Evolutionary conservation across 345 rosid species (phyloP), one percentile per base, ranked within the genome.

Genomic region (Moricandia moricandioides): DNA sequence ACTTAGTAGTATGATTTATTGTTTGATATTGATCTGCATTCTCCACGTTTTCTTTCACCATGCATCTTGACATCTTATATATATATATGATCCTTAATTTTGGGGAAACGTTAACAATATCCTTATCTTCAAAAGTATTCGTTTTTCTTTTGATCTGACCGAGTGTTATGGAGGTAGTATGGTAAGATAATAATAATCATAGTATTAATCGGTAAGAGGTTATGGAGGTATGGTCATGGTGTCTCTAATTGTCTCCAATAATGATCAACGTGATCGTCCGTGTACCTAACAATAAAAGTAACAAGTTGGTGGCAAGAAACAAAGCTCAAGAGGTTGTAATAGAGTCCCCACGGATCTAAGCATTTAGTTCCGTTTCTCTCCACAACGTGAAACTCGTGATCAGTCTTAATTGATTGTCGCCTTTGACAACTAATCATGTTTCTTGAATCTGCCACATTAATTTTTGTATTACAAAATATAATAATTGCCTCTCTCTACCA

Each of bases 61-160:
- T 29, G 31, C 37, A 33, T 67, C 27, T 49, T 29, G 13, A 34
- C 57, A 8, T 54, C 7, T 54, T 21, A 0, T n/a, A 8, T 18
- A 39, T 35, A 0, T 66, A 6, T 6, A 34, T 51, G 5, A 1
- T 4, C n/a, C 24, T 34, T 6, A 10, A 0, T 37, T 73, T 12
- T 69, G 27, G 79, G 79, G 74, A 76, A 76, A 6, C 79, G 79
- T 76, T 75, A 24, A 2, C 8, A 49, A 68, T 68, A 74, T 6
- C 5, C 73, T 75, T 52, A 69, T 75, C 79, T 68, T 75, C 37
- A 10, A 63, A 51, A 2, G 17, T 74, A 43, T 58, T 57, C 27
- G 56, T 66, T 9, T 57, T 30, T 9, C 14, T 27, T 27, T 29
- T 64, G 11, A 2, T 60, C 26, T 8, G 65, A 31, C 64, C 64